Evolutionary conservation across 1,284 basidiomycete genomes (phyloP), one percentile per base, ranked within the genome.

Genomic region (Pseudomicrostroma phylloplanum): DNA sequence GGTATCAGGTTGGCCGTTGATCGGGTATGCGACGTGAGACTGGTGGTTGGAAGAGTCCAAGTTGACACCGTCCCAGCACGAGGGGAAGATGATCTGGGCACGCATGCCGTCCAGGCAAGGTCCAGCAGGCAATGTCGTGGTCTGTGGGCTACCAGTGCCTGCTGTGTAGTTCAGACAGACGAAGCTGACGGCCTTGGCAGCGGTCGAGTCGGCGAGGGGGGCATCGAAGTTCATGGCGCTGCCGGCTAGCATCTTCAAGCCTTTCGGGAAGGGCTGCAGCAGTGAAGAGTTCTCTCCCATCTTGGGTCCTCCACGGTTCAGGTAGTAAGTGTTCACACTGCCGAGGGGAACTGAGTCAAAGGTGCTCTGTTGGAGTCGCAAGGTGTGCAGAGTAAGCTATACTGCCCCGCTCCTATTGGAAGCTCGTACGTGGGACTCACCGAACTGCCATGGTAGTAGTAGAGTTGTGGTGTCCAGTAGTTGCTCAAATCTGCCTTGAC

Each of bases 61-160:
- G 66, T 82, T 81, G 41, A 79, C 71, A 7, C 84, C 84, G 67
- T 84, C 82, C 84, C 84, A 85, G 73, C 83, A 84, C 0, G 82
- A 80, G n/a, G 83, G 83, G 77, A 84, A 79, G 64, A 77, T 71
- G 57, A 81, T 75, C 65, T 81, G 81, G 23, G 79, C 76, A 51
- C 81, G 71, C 70, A 82, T 75, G 51, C 80, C 80, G 36, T 75
- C 66, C 13, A 80, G 76, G 55, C 71, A 72, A 1, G 60, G 41
- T 11, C 39, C 41, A n/a, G 42, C 54, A 1, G 68, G 65, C 53
- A 73, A 30, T n/a, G 57, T 57, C 41, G 41, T 43, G 30, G 62
- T 67, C 62, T 70, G 73, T 58, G 63, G 72, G 36, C 68, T 67
- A 30, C 63, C 61, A 66, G 79, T 80, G 63, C 81, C 76, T 36